These are phyloP conservation scores for Huntiella abstrusa DNA, from an alignment of 2,329 filamentous ascomycete genomes.

Conservation along the genomic window DNA sequence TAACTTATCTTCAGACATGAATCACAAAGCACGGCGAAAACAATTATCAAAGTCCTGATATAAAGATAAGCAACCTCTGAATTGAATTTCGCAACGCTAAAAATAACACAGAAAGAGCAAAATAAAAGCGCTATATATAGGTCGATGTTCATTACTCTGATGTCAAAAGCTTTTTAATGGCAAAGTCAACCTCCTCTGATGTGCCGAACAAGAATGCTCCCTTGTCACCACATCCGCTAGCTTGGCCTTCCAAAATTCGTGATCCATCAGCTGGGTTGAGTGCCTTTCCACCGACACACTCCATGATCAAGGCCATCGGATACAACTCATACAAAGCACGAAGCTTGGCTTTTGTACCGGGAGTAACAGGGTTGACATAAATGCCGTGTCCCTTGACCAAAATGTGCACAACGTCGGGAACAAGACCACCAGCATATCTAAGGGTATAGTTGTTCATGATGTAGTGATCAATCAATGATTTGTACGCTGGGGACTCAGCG, in stretches of 20 bases:
- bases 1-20: too few species aligned
- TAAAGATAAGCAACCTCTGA: too few species aligned
- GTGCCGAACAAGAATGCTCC: constrained; percentile 33
- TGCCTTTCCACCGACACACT: constrained; percentile 39
- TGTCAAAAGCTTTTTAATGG: constrained; percentile 15
- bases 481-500: constrained; percentile 30
- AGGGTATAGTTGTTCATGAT: constrained; percentile 37
- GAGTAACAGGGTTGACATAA: constrained; percentile 38
- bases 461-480: constrained; percentile 28
- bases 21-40: too few species aligned
- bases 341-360: constrained; percentile 34
- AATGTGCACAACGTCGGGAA: constrained; percentile 40
- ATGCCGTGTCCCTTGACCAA: constrained; percentile 43
- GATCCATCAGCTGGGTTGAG: constrained; percentile 28
- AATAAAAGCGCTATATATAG: too few species aligned
- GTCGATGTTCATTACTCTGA: too few species aligned
- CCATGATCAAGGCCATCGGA: constrained; percentile 39
- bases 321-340: constrained; percentile 38
- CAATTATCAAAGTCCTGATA: too few species aligned
- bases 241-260: constrained; percentile 21
- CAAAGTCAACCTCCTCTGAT: constrained; percentile 25
- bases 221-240: constrained; percentile 28
- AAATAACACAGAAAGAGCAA: too few species aligned
- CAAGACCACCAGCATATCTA: constrained; percentile 40
- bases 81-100: too few species aligned